Conservation (phyloP, 305 asterid species). For the Ilex paraguariensis region DNA sequence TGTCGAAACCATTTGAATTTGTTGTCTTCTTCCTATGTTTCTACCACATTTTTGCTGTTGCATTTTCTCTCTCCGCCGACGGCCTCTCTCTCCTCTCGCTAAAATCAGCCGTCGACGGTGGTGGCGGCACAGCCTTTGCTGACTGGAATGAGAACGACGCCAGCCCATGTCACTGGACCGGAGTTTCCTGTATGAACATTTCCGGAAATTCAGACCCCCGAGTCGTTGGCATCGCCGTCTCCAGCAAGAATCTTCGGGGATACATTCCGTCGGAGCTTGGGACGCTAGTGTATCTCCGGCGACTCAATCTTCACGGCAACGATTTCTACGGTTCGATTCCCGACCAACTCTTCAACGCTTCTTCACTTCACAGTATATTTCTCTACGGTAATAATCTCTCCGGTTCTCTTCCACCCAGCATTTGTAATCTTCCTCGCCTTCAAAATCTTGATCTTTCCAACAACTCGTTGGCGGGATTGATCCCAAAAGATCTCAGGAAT, state of each 20-base stretch:
- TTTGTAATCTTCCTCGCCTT: conserved; percentile 68
- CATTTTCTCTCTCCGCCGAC: conserved; percentile 47
- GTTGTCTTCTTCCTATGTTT: conserved; percentile 22
- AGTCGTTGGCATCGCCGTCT: conserved; percentile 68
- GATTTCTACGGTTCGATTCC: conserved; percentile 77
- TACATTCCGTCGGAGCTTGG: conserved; percentile 97
- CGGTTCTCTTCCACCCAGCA: conserved; percentile 67
- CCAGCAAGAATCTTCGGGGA: conserved; percentile 69
- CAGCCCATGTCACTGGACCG: conserved; percentile 89
- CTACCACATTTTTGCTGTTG: conserved; percentile 14
- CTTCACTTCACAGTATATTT: conserved; percentile 83
- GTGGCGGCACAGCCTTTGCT: conserved; percentile 39
- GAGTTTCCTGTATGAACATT: conserved; percentile 76
- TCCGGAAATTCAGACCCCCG: conserved; percentile 61
- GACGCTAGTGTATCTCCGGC: conserved; percentile 68
- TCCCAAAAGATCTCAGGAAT: conserved; percentile 58
- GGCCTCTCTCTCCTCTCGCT: conserved; percentile 81
- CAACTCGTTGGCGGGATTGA: conserved; percentile 64
- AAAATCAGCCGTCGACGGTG: conserved; percentile 71
- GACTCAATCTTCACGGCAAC: conserved; percentile 82
- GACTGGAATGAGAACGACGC: conserved; percentile 82
- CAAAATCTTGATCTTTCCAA: conserved; percentile 77
- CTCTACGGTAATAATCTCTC: conserved; percentile 65
- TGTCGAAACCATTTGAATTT: conserved; percentile 22
- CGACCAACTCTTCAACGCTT: conserved; percentile 81